Evolutionary conservation across 208 protist species (phyloP), one percentile per base, ranked within the genome.

Genomic region (Crithidia sp.): DNA sequence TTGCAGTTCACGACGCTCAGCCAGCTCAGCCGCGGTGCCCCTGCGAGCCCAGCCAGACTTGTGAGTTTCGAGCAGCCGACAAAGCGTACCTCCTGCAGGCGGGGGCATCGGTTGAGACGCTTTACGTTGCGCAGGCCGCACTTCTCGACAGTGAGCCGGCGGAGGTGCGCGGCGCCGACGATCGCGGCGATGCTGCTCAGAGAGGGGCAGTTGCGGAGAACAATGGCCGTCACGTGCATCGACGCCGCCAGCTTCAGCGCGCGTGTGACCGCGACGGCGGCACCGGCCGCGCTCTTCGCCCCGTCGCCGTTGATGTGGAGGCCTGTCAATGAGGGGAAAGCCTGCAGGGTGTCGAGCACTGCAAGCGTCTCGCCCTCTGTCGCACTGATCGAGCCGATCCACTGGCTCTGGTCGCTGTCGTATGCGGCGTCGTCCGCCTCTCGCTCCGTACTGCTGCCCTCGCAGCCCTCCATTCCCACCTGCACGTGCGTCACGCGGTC

Each of bases 91-190:
- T 63, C 41, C 59, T 47, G 8, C 17, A 63, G 41, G 6, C 36
- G 7, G 5, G 17, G 41, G 43, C 59, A 63, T 28, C 59, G 59
- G 39, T 50, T n/a, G 4, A 63, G 59, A 4, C 59, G 59, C 5
- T 50, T 63, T 7, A 63, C 59, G 59, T 50, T 45, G 41, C 43
- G 59, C 41, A 63, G 5, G 10, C 59, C 59, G 41, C 59, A 63
- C 16, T 52, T 63, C 6, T 63, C 59, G 3, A 63, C 36, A 6
- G 59, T 63, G 59, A 63, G 59, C 41, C 19, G 43, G 59, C 59
- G 43, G 9, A 63, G 59, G 41, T 63, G 39, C 6, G 41, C 16
- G 36, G 59, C 59, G n/a, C 59, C 59, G 41, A 37, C 59, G 3
- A 63, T 28, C 3, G 59, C 41, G 6, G 41, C 39, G 36, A 63